Percentiles rank a stretch among this genome's conserved stretches.
Conservation (phyloP, 805 yeast species). For the Ogataea neopini region DNA sequence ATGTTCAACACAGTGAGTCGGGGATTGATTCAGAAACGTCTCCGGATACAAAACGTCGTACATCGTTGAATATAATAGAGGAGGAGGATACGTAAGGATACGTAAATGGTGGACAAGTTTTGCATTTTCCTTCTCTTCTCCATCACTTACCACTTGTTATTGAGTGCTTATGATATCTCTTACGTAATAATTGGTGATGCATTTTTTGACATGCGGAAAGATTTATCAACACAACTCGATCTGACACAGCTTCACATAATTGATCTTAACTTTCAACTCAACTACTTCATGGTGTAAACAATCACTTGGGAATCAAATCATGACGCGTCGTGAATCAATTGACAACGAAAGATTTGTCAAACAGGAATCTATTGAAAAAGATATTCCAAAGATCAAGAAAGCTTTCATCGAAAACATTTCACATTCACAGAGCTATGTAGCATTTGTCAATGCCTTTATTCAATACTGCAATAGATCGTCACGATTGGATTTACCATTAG, state of each 20-base stretch:
- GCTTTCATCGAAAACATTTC: background rate
- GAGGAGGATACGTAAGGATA: conserved; percentile 18
- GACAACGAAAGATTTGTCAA: background rate
- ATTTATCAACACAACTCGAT: background rate
- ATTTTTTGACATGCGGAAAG: conserved; percentile 11
- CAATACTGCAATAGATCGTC: background rate
- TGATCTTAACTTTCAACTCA: no score
- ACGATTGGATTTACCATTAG: background rate
- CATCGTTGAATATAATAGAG: conserved; percentile 15
- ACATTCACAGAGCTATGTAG: background rate
- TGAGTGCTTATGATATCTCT: background rate
- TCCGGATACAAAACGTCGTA: conserved; percentile 11
- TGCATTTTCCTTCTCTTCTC: no score
- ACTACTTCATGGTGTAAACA: no score
- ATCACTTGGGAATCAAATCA: background rate
- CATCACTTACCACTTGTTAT: no score
- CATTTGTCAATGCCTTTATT: conserved; percentile 1
- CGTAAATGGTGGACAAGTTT: no score
- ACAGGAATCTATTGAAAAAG: background rate
- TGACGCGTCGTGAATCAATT: background rate
- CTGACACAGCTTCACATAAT: no score
- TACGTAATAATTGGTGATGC: conserved; percentile 5
- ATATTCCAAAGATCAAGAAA: background rate
- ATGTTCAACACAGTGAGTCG: conserved; percentile 4
- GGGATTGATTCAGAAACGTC: conserved; percentile 11